Evolutionary conservation across 345 rosid genomes (phyloP).

Genomic region (Citrus glauca): DNA sequence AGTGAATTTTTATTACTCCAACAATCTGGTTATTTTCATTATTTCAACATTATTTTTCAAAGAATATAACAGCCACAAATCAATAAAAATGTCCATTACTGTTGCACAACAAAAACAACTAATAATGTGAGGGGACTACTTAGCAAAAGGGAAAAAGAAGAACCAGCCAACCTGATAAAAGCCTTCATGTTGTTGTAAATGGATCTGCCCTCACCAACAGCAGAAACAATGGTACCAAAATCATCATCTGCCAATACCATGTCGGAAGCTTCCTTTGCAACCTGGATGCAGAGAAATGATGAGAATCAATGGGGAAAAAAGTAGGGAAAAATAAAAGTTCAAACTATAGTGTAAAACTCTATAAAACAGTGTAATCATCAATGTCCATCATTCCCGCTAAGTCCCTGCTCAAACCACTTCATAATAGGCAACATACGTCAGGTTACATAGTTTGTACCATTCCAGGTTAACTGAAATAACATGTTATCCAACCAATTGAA

Average conservation of each 20-base stretch:
- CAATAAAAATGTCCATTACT: background rate
- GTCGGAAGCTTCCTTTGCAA: conserved; percentile 83
- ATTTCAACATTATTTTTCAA: background rate
- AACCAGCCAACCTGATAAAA: conserved; percentile 51
- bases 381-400: background rate
- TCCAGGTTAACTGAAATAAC: background rate
- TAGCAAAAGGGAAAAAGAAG: background rate
- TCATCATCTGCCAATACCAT: conserved; percentile 82
- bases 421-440: background rate
- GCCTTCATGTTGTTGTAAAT: conserved; percentile 78
- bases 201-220: conserved; percentile 75
- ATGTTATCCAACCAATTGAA: background rate
- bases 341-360: background rate
- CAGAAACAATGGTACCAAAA: conserved; percentile 69
- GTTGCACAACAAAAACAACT: background rate
- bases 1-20: background rate
- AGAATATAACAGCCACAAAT: background rate
- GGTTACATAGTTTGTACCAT: background rate
- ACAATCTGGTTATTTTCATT: background rate
- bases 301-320: background rate
- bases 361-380: background rate
- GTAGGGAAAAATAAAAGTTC: background rate
- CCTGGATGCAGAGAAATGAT: conserved; percentile 29
- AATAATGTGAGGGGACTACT: background rate
- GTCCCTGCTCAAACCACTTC: background rate